Evolutionary conservation across 345 rosid species (phyloP).

Genomic region (Corymbia maculata): DNA sequence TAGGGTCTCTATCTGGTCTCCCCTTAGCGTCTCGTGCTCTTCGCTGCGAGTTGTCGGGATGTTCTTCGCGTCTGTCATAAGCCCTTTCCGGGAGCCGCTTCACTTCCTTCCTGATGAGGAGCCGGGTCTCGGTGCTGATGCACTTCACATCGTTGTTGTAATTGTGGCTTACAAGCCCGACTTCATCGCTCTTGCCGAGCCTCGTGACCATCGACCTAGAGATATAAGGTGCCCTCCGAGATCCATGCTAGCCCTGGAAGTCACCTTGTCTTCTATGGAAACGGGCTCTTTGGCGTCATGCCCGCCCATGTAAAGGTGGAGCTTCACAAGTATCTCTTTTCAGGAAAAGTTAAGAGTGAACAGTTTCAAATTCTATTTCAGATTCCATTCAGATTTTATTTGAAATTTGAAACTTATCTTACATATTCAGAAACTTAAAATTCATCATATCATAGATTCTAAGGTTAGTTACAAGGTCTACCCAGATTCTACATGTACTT

Average conservation of each 20-base stretch:
- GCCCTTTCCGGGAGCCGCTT: slow-evolving; percentile 45
- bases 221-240: slow-evolving; percentile 40
- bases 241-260: not conserved
- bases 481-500: too few relatives aligned
- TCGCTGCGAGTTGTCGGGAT: slow-evolving; percentile 47
- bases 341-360: too few relatives aligned
- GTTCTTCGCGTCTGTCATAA: slow-evolving; percentile 55
- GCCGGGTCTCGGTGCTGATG: slow-evolving; percentile 76
- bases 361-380: too few relatives aligned
- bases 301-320: not conserved
- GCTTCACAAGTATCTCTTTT: not conserved
- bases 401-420: too few relatives aligned
- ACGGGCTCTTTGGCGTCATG: not conserved
- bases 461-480: too few relatives aligned
- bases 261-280: not conserved
- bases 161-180: slow-evolving; percentile 54
- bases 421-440: too few relatives aligned
- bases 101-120: slow-evolving; percentile 57
- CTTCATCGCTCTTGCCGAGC: slow-evolving; percentile 69
- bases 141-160: slow-evolving; percentile 64
- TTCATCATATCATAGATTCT: too few relatives aligned
- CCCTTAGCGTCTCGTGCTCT: slow-evolving; percentile 36
- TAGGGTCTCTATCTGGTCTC: not conserved
- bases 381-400: too few relatives aligned
- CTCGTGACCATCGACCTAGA: slow-evolving; percentile 70